Evolutionary conservation across 768 basidiomycete species (phyloP).

Genomic region (Suillus subluteus): DNA sequence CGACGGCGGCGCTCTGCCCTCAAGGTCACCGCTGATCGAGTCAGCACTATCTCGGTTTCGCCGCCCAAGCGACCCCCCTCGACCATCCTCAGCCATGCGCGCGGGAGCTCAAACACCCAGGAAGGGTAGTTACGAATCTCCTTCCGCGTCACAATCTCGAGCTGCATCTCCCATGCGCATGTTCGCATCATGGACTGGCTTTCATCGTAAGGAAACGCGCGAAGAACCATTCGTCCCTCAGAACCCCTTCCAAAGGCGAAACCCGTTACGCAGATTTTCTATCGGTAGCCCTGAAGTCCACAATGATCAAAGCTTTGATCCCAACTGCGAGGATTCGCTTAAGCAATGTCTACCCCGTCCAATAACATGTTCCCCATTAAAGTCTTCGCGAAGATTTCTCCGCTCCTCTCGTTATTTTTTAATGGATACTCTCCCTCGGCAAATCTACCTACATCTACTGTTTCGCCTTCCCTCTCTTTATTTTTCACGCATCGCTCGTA

Average conservation of each 20-base stretch:
- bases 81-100: constrained; percentile 19
- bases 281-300: constrained; percentile 23
- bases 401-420: constrained; percentile 28
- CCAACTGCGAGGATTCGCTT: constrained; percentile 25
- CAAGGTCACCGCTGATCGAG: constrained; percentile 12
- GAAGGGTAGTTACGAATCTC: constrained; percentile 31
- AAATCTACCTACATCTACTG: constrained; percentile 50
- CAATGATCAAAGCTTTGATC: constrained; percentile 20
- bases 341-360: constrained; percentile 26
- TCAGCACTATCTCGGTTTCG: constrained; percentile 10
- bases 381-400: constrained; percentile 22
- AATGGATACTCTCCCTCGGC: constrained; percentile 44
- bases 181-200: constrained; percentile 55
- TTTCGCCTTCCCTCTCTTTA: constrained; percentile 79
- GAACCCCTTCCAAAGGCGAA: constrained; percentile 50
- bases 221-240: constrained; percentile 62
- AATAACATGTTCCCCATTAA: constrained; percentile 19
- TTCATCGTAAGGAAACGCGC: constrained; percentile 51
- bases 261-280: constrained; percentile 25
- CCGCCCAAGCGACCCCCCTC: constrained; percentile 7
- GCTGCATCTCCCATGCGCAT: constrained; percentile 61
- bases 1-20: constrained; percentile 16
- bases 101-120: constrained; percentile 20
- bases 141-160: constrained; percentile 44
- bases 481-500: constrained; percentile 74